phyloP scores from a whole-genome alignment of 257 asterid genomes.

The Solanum pinnatisectum region DNA sequence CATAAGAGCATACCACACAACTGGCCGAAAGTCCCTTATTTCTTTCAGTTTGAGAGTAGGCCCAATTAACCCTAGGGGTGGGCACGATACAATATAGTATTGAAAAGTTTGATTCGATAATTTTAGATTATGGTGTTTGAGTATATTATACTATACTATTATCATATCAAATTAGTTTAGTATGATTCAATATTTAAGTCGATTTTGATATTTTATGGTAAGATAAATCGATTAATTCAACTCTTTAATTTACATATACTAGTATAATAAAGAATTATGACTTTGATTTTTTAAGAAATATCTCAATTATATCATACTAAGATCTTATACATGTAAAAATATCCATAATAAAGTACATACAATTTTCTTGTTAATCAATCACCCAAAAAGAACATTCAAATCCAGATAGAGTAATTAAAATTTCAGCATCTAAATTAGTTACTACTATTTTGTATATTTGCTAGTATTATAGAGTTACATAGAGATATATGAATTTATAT shows the following conservation, averaged over 20 bases:
- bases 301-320: background rate
- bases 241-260: too few relatives aligned
- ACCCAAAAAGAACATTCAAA: background rate
- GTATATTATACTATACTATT: too few relatives aligned
- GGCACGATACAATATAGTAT: background rate
- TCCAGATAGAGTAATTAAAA: background rate
- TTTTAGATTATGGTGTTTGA: too few relatives aligned
- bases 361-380: background rate
- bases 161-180: too few relatives aligned
- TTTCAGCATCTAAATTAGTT: background rate
- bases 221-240: too few relatives aligned
- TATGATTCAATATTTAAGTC: background rate
- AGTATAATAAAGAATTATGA: background rate
- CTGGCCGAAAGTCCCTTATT: background rate
- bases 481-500: too few relatives aligned
- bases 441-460: too few relatives aligned
- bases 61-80: background rate
- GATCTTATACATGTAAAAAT: background rate
- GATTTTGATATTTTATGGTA: too few relatives aligned
- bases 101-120: too few relatives aligned
- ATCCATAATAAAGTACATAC: background rate
- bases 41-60: background rate
- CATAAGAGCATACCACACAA: background rate
- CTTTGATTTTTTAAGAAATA: too few relatives aligned
- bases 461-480: background rate